Evolutionary conservation across 2,329 filamentous ascomycete species (phyloP).

Genomic region (Hypoxylon sp.): DNA sequence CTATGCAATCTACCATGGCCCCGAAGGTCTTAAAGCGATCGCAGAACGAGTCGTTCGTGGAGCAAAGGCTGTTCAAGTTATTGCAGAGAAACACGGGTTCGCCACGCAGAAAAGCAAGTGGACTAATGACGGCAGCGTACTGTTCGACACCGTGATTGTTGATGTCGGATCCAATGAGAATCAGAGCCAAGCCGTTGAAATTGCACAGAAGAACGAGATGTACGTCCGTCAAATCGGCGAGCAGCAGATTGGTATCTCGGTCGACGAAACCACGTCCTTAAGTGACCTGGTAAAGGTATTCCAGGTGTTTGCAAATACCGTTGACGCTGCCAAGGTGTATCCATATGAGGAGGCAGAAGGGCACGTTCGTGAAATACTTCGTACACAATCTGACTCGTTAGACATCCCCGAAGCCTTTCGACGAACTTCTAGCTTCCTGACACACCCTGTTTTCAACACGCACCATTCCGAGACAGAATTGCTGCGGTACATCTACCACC

Average conservation of each 20-base stretch:
- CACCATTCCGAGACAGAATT: slow-evolving; percentile 97
- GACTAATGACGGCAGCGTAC: slow-evolving; percentile 67
- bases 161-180: slow-evolving; percentile 64
- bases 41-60: slow-evolving; percentile 82
- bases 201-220: slow-evolving; percentile 66
- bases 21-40: slow-evolving; percentile 84
- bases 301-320: slow-evolving; percentile 31
- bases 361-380: slow-evolving; percentile 60
- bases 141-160: slow-evolving; percentile 88
- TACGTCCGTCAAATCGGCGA: slow-evolving; percentile 75
- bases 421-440: slow-evolving; percentile 82
- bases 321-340: slow-evolving; percentile 14
- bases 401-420: slow-evolving; percentile 73
- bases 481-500: slow-evolving; percentile 91
- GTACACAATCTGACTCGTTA: slow-evolving; percentile 55
- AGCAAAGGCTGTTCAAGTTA: slow-evolving; percentile 77
- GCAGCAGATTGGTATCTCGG: slow-evolving; percentile 77
- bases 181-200: slow-evolving; percentile 66
- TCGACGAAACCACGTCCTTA: slow-evolving; percentile 80
- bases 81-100: slow-evolving; percentile 74
- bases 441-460: slow-evolving; percentile 93
- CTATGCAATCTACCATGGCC: slow-evolving; percentile 95
- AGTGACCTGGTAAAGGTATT: slow-evolving; percentile 59
- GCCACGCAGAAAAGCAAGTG: slow-evolving; percentile 72
- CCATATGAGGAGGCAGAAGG: slow-evolving; percentile 54